A percentile compares a stretch with the other conserved stretches of the same genome.
Conservation (phyloP, 129 eudicot species). For the Solidago caesia region DNA sequence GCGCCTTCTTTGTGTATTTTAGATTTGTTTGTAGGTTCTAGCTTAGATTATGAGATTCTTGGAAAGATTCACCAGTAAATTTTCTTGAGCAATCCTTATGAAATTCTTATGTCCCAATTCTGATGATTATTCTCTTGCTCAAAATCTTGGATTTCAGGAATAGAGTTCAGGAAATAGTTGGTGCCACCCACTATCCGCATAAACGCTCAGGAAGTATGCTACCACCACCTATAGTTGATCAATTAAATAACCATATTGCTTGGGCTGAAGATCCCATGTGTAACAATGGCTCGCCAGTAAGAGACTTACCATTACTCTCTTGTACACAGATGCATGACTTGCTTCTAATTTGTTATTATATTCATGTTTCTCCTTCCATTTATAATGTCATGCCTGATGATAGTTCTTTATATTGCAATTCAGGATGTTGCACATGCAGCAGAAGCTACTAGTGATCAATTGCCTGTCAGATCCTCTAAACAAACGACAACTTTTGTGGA, state of each 20-base stretch:
- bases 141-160: slow-evolving; percentile 25
- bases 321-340: not conserved
- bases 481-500: slow-evolving; percentile 65
- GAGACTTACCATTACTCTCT: slow-evolving; percentile 17
- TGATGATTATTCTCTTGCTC: slow-evolving; percentile 8
- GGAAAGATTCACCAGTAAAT: not conserved
- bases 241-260: slow-evolving; percentile 18
- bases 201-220: slow-evolving; percentile 34
- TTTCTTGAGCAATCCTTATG: not conserved
- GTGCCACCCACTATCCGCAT: slow-evolving; percentile 33
- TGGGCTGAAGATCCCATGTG: slow-evolving; percentile 34
- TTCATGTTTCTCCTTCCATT: not conserved
- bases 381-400: slow-evolving; percentile 7
- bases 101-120: not conserved
- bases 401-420: slow-evolving; percentile 21
- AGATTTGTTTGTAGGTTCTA: not conserved
- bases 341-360: not conserved
- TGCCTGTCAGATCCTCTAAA: slow-evolving; percentile 37
- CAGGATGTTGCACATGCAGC: slow-evolving; percentile 47
- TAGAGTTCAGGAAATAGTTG: slow-evolving; percentile 40
- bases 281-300: slow-evolving; percentile 47
- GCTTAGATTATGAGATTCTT: not conserved
- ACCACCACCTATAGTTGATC: slow-evolving; percentile 38
- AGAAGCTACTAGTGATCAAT: slow-evolving; percentile 32
- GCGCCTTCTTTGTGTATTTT: not conserved